Evolutionary conservation across 2,329 filamentous ascomycete genomes (phyloP).

Genomic region (Aspergillus sp.): DNA sequence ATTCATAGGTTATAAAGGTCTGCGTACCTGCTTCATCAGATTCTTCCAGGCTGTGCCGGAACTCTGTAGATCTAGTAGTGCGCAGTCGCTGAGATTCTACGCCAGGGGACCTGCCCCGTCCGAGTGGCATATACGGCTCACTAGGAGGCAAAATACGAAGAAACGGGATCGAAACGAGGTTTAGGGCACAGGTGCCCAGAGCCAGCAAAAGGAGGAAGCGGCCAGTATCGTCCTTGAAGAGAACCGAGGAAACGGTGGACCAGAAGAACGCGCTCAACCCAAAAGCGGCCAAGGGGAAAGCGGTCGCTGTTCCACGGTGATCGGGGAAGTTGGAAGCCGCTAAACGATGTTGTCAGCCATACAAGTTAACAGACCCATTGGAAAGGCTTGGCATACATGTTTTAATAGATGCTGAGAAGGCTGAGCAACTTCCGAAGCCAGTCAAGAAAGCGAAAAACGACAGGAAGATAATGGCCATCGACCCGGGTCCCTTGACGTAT

Average conservation of each 20-base stretch:
- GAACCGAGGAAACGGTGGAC: slow-evolving; percentile 71
- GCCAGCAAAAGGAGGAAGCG: slow-evolving; percentile 79
- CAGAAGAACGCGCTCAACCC: slow-evolving; percentile 97
- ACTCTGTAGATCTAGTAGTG: slow-evolving; percentile 34
- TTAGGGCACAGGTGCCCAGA: slow-evolving; percentile 74
- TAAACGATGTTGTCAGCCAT: slow-evolving; percentile 33
- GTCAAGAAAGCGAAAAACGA: slow-evolving; percentile 85
- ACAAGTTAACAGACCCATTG: not conserved
- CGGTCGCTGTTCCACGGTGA: slow-evolving; percentile 88
- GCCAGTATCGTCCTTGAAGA: slow-evolving; percentile 81
- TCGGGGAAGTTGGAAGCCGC: slow-evolving; percentile 90
- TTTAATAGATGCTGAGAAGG: slow-evolving; percentile 88
- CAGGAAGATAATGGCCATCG: slow-evolving; percentile 58
- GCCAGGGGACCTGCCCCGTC: slow-evolving; percentile 30
- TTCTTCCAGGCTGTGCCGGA: slow-evolving; percentile 25
- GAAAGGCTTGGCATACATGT: slow-evolving; percentile 48
- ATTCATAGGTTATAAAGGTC: slow-evolving; percentile 33
- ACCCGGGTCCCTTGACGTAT: slow-evolving; percentile 67
- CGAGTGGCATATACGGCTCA: slow-evolving; percentile 47
- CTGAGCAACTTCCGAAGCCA: slow-evolving; percentile 84
- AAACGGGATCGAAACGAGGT: slow-evolving; percentile 79
- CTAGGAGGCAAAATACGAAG: slow-evolving; percentile 69
- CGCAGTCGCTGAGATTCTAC: slow-evolving; percentile 36
- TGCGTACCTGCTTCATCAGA: slow-evolving; percentile 42
- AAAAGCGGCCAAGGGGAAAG: slow-evolving; percentile 89